Conservation (phyloP, 129 eudicot species). For the Daucus carota region DH1_v3.0 NC_030381.2:37951501-37952000, state of each 20-base stretch:
- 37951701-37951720: slow-evolving; percentile 81
- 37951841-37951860: neutral
- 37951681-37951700: slow-evolving; percentile 67
- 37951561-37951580: neutral
- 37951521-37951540: slow-evolving; percentile 62
- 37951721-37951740: slow-evolving; percentile 67
- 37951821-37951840: neutral
- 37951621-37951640: slow-evolving; percentile 32
- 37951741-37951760: slow-evolving; percentile 75
- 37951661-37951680: slow-evolving; percentile 63
- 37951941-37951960: slow-evolving; percentile 74
- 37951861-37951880: slow-evolving; percentile 7
- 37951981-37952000: slow-evolving; percentile 90
- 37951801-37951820: slow-evolving; percentile 36
- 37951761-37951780: slow-evolving; percentile 61
- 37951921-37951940: slow-evolving; percentile 82
- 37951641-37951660: slow-evolving; percentile 80
- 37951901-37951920: slow-evolving; percentile 85
- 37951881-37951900: slow-evolving; percentile 97
- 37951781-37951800: slow-evolving; percentile 81
- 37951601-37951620: neutral
- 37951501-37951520: slow-evolving; percentile 23
- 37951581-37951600: neutral
- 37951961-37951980: slow-evolving; percentile 74
- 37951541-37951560: slow-evolving; percentile 43